Base-by-base conservation (phyloP, 441 rosid species). In the Biscutella laevigata region DNA sequence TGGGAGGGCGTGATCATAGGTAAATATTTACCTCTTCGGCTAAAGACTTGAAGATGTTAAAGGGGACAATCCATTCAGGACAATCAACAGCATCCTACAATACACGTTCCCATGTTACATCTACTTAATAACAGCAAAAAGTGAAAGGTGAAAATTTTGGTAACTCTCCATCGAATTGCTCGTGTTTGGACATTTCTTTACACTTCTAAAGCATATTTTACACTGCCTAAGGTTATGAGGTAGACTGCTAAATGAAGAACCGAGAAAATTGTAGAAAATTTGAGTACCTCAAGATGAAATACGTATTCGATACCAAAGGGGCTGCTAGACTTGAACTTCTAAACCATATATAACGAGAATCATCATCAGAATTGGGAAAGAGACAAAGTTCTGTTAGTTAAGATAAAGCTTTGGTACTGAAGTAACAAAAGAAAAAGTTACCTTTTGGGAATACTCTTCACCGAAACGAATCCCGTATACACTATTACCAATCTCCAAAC, bases 11-110 rank as follows among this genome's bases (percentile, higher is more conserved):
- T n/a, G n/a, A n/a, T n/a, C n/a, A n/a, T n/a, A n/a, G n/a, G n/a
- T n/a, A n/a, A n/a, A n/a, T n/a, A n/a, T n/a, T n/a, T 75, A 82
- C 98, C 95, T 91, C 91, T 77, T 83, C 96, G 27, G 98, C 95
- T 77, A 92, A 70, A 11, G 82, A 61, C 66, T 88, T 92, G 78
- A 92, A 92, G 64, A 92, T 45, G 38, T 88, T 75, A 65, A 92
- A 85, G 49, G 95, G 96, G 39, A 92, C 96, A 61, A 92, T 79
- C 98, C 92, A 88, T 71, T 92, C 98, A 47, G 97, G 97, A 59
- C 97, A 84, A 67, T 86, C 98, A 3, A 92, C 95, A 49, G 97
- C 95, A 80, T 92, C 96, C 98, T 85, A 72, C 62, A 61, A 38
- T 10, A 48, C 20, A 67, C 34, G 15, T 30, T 53, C 11, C 41